Evolutionary conservation across 305 asterid species (phyloP).

Genomic region (Solanum hybrid): DNA sequence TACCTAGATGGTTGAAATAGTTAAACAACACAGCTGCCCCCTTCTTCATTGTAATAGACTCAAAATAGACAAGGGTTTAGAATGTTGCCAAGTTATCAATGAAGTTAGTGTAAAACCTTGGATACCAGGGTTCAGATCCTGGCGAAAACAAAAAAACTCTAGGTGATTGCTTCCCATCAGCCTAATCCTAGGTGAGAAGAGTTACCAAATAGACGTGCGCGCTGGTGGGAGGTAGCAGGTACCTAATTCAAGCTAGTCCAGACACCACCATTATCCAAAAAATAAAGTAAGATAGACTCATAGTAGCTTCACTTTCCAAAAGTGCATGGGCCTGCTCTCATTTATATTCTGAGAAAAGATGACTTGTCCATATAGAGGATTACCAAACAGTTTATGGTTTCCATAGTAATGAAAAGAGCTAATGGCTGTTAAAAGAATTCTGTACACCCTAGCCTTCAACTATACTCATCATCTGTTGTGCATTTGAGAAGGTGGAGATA

Average conservation of each 20-base stretch:
- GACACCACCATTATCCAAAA: neutral
- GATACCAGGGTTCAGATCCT: neutral
- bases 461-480: neutral
- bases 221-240: neutral
- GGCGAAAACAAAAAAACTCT: neutral
- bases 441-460: neutral
- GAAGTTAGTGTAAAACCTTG: neutral
- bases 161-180: neutral
- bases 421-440: neutral
- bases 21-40: neutral
- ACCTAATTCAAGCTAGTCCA: neutral
- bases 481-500: neutral
- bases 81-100: neutral
- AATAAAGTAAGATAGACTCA: neutral
- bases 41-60: neutral
- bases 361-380: neutral
- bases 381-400: neutral
- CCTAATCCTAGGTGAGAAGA: neutral
- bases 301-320: neutral
- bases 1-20: neutral
- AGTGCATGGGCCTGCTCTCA: neutral
- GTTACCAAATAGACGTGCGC: neutral
- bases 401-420: neutral
- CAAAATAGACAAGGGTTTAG: neutral
- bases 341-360: neutral